Percentiles rank a stretch among this genome's conserved stretches.
Evolutionary conservation across 805 yeast genomes (phyloP).

Genomic region (Zygoascus bituminiphila): DNA sequence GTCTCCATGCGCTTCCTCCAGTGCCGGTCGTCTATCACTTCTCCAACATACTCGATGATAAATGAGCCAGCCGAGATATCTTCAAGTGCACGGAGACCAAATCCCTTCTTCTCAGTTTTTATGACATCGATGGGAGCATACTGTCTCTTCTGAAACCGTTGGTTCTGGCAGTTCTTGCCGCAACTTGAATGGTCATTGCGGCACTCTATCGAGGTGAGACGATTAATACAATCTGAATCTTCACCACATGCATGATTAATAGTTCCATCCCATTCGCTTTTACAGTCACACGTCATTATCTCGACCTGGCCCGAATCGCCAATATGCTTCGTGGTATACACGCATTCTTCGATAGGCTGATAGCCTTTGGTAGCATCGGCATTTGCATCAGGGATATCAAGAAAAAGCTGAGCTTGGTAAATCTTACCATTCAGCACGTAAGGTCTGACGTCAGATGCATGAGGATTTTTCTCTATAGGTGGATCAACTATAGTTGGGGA

Average conservation of each 20-base stretch:
- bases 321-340: slow-evolving; percentile 50
- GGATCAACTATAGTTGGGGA: not conserved
- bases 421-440: not conserved
- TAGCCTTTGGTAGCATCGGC: slow-evolving; percentile 60
- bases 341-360: slow-evolving; percentile 46
- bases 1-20: slow-evolving; percentile 66
- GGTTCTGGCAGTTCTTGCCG: slow-evolving; percentile 76
- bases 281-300: slow-evolving; percentile 86
- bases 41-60: slow-evolving; percentile 89
- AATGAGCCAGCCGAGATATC: slow-evolving; percentile 56
- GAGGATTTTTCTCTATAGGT: not conserved
- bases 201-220: slow-evolving; percentile 91
- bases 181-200: slow-evolving; percentile 58
- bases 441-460: not conserved
- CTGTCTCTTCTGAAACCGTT: slow-evolving; percentile 71
- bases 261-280: slow-evolving; percentile 36
- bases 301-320: slow-evolving; percentile 74
- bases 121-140: slow-evolving; percentile 77
- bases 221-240: slow-evolving; percentile 81
- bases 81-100: slow-evolving; percentile 69
- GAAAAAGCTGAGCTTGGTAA: slow-evolving; percentile 8
- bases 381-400: slow-evolving; percentile 44
- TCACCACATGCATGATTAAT: slow-evolving; percentile 69
- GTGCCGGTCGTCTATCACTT: slow-evolving; percentile 73
- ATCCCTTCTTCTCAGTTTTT: slow-evolving; percentile 78